Conservation (phyloP, 2,329 filamentous ascomycete genomes). For the Knufia fluminis region DNA sequence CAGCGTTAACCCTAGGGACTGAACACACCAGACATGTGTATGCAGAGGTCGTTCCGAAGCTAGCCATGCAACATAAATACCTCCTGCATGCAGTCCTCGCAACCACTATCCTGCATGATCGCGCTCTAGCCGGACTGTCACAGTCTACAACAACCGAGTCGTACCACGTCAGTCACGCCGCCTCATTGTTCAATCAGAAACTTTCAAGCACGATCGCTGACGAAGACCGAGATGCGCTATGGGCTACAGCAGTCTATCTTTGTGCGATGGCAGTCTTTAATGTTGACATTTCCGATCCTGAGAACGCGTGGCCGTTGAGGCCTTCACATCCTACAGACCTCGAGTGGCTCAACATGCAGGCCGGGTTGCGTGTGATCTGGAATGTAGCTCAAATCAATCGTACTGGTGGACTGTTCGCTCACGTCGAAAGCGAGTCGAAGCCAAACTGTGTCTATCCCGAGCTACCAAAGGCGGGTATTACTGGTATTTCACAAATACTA, state of each 20-base stretch:
- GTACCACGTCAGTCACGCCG: slow-evolving; percentile 37
- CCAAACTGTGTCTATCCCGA: slow-evolving; percentile 2
- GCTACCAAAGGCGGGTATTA: slow-evolving; percentile 25
- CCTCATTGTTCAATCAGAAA: slow-evolving; percentile 32
- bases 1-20: slow-evolving; percentile 16
- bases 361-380: slow-evolving; percentile 49
- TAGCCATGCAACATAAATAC: slow-evolving; percentile 1
- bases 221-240: slow-evolving; percentile 37
- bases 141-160: slow-evolving; percentile 30
- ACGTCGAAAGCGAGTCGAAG: background rate
- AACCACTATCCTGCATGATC: slow-evolving; percentile 47
- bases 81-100: slow-evolving; percentile 41
- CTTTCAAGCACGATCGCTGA: slow-evolving; percentile 20
- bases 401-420: slow-evolving; percentile 36
- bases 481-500: slow-evolving; percentile 26
- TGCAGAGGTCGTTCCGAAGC: slow-evolving; percentile 12
- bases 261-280: slow-evolving; percentile 34
- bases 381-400: slow-evolving; percentile 41
- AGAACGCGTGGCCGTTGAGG: slow-evolving; percentile 50
- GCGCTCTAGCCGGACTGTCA: slow-evolving; percentile 28
- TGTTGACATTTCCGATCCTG: slow-evolving; percentile 31
- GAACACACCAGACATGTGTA: slow-evolving; percentile 7
- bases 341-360: slow-evolving; percentile 49
- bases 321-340: slow-evolving; percentile 37
- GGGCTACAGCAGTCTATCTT: slow-evolving; percentile 39